Base-by-base conservation (phyloP, 2,329 filamentous ascomycete species). In the Colletotrichum sp. region DNA sequence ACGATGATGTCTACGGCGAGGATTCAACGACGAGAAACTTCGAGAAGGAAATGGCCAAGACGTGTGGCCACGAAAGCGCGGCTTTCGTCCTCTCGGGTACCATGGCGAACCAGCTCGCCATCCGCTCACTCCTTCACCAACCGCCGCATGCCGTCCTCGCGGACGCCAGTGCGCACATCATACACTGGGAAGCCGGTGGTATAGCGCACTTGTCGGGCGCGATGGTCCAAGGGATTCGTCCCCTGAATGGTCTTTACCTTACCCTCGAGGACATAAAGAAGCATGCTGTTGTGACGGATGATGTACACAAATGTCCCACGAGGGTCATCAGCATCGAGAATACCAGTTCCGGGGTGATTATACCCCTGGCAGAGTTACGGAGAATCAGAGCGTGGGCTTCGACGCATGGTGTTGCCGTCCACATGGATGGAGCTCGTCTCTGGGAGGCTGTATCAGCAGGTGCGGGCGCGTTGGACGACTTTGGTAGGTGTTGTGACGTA, bases 31-130 rank as follows among this genome's bases (percentile, higher is more conserved):
- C 94, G 12, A 90, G 88, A 69, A 84, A 86, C 36, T 89, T 96
- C 62, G 92, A 96, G 81, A 80, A 86, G 57, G 90, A 92, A 80
- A 86, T 95, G 57, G 92, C 93, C 21, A 81, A 87, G 8, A 93
- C 4, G 6, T 74, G 72, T 36, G 88, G 88, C 74, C 93, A 95
- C 78, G 90, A 93, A 78, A 89, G 89, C 47, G 92, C 88, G 0
- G 84, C 95, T 2, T 90, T 96, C 72, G 93, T 96, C 57, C 87
- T 95, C 76, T 94, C 92, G 0, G 94, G 94, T 6, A 96, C 94
- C 3, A 95, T 96, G 93, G 94, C 93, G 43, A 96, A 96, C 83
- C 94, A 96, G 80, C 87, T 96, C 54, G 90, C 92, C 2, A 87
- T 96, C 47, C 92, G 94, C 36, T 88, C 93, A 2, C 92, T 95